A percentile compares a stretch with the other conserved stretches of the same genome.
These are phyloP conservation scores for Suhomyces vadensis DNA, from an alignment of 805 yeast species.

Conservation along the genomic window DNA sequence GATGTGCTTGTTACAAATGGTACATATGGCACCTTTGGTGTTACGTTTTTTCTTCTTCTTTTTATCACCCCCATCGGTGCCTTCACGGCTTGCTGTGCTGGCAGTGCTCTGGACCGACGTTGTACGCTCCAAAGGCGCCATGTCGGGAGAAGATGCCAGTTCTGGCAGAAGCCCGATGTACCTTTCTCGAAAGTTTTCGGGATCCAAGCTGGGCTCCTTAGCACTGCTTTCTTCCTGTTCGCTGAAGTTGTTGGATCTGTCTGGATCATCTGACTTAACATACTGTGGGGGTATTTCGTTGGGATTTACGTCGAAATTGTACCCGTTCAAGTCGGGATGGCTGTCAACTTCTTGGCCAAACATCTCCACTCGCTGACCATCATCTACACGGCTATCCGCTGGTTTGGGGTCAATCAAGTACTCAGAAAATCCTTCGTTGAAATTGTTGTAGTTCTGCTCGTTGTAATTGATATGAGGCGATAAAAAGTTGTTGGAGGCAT, in stretches of 20 bases:
- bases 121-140: slow-evolving; percentile 1
- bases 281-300: slow-evolving; percentile 5
- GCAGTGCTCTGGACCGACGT: background rate
- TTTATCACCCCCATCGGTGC: background rate
- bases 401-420: slow-evolving; percentile 1
- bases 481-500: slow-evolving; percentile 1
- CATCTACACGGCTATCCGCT: background rate
- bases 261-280: background rate
- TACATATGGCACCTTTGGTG: slow-evolving; percentile 39
- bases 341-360: slow-evolving; percentile 4
- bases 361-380: background rate
- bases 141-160: background rate
- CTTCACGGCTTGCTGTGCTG: background rate
- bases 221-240: background rate
- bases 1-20: slow-evolving; percentile 42
- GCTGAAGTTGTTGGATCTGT: background rate
- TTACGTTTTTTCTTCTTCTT: slow-evolving; percentile 24
- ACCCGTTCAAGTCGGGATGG: slow-evolving; percentile 20
- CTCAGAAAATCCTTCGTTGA: slow-evolving; percentile 7
- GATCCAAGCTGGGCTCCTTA: background rate
- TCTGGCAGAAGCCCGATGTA: background rate
- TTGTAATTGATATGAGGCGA: slow-evolving; percentile 11
- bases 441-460: slow-evolving; percentile 8
- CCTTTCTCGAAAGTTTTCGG: background rate
- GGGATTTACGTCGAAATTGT: slow-evolving; percentile 20